Evolutionary conservation across 1,284 basidiomycete genomes (phyloP).

Genomic region (Tylopilus sp.): DNA sequence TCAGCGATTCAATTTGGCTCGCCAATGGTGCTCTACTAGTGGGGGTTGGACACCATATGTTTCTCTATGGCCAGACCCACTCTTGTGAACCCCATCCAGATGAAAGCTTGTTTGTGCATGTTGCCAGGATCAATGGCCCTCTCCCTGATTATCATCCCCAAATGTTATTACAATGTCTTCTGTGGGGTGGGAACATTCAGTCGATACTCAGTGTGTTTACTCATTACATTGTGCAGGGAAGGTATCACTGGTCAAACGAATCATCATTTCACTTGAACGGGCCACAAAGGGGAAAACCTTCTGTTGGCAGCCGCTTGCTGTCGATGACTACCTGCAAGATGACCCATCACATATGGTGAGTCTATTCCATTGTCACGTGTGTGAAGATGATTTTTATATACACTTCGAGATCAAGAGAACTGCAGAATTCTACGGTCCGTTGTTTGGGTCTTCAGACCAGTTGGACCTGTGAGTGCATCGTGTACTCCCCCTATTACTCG

Average conservation of each 20-base stretch:
- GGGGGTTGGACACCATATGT: slow-evolving; percentile 76
- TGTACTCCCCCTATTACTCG: not conserved
- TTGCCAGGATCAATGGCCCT: slow-evolving; percentile 80
- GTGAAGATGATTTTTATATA: not conserved
- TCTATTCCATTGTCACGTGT: not conserved
- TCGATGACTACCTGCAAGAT: slow-evolving; percentile 54
- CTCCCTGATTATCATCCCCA: slow-evolving; percentile 89
- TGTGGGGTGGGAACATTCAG: slow-evolving; percentile 68
- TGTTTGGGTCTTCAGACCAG: slow-evolving; percentile 44
- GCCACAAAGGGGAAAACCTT: slow-evolving; percentile 34
- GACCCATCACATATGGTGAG: slow-evolving; percentile 26
- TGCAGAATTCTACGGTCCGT: slow-evolving; percentile 40
- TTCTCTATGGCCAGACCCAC: slow-evolving; percentile 58
- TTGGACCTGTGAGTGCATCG: slow-evolving; percentile 44
- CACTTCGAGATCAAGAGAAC: slow-evolving; percentile 28
- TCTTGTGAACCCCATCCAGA: slow-evolving; percentile 25
- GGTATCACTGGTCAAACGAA: slow-evolving; percentile 77
- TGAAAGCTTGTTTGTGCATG: slow-evolving; percentile 75
- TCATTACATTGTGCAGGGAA: slow-evolving; percentile 57
- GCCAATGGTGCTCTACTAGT: slow-evolving; percentile 75
- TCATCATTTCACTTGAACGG: slow-evolving; percentile 67
- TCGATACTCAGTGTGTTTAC: not conserved
- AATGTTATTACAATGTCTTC: slow-evolving; percentile 84
- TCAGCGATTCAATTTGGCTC: slow-evolving; percentile 87
- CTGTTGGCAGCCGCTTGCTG: slow-evolving; percentile 48